Percentiles rank a stretch among this genome's conserved stretches.
Conservation (phyloP, 2,329 filamentous ascomycete species). For the Penicillium sp. region DNA sequence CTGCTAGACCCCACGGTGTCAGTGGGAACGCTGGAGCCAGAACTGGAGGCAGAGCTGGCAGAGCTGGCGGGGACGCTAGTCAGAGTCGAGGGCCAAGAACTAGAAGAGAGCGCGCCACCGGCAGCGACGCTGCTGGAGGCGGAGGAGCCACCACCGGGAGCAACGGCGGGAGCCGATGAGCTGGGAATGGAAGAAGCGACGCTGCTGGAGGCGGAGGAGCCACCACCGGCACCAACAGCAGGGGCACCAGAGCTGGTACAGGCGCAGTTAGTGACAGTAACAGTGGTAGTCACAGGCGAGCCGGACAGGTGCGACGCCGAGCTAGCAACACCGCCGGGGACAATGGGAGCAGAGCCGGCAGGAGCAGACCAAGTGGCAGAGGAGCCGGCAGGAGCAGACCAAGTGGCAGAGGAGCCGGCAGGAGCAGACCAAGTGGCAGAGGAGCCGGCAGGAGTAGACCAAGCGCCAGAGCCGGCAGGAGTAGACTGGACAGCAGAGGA, state of each 20-base stretch:
- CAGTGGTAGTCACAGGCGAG: too few species aligned
- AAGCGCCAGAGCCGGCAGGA: background rate
- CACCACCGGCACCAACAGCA: background rate
- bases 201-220: background rate
- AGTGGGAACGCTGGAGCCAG: slow-evolving; percentile 11
- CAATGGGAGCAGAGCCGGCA: background rate
- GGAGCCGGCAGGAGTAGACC: background rate
- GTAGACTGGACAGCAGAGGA: background rate
- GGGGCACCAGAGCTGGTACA: background rate
- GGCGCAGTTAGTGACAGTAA: too few species aligned
- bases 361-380: background rate
- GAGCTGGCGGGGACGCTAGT: slow-evolving; percentile 10
- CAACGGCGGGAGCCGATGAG: background rate
- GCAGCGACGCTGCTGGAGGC: background rate
- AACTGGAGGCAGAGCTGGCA: background rate
- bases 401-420: background rate
- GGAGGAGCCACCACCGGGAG: background rate
- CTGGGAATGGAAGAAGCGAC: background rate
- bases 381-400: background rate
- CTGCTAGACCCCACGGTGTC: slow-evolving; percentile 10
- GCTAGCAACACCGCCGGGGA: background rate
- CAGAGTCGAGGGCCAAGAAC: slow-evolving; percentile 4
- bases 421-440: background rate
- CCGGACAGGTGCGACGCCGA: too few species aligned
- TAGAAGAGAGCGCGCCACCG: background rate